Percentiles rank a stretch among this genome's conserved stretches.
These are phyloP conservation scores for Limonium bicolor DNA, from an alignment of 148 eudicot species.

Conservation along the genomic window DNA sequence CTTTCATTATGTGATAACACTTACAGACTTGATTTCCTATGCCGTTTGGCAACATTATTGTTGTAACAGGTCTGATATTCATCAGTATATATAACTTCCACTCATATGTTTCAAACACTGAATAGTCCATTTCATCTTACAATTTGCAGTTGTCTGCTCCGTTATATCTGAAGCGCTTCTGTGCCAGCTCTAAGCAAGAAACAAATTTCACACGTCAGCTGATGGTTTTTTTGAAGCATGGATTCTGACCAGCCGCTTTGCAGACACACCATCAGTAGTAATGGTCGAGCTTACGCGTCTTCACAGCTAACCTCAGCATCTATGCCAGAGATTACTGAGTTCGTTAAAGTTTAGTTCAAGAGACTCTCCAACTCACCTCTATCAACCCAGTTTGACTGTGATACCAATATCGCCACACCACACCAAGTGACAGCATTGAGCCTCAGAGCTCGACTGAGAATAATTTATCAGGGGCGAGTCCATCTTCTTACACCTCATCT, in stretches of 20 bases:
- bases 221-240: constrained; percentile 3
- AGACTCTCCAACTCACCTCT: constrained; percentile 6
- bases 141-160: no score
- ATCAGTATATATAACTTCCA: no score
- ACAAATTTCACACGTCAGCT: no score
- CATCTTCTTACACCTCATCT: constrained; percentile 5
- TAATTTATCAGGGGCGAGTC: constrained; percentile 1
- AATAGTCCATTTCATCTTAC: no score
- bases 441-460: not conserved
- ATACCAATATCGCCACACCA: not conserved
- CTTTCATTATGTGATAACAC: no score
- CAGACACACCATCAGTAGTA: not conserved
- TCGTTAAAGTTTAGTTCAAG: not conserved
- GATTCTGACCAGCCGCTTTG: constrained; percentile 4
- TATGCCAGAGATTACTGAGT: not conserved
- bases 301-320: constrained; percentile 2
- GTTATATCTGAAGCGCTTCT: no score
- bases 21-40: no score
- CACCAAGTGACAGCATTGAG: constrained; percentile 4
- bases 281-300: constrained; percentile 1
- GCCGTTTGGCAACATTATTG: no score
- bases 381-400: not conserved
- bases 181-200: no score
- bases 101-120: no score
- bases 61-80: no score